Evolutionary conservation across 495 filamentous ascomycete species (phyloP), one percentile per base, ranked within the genome.

Genomic region (Xylaria curta): DNA sequence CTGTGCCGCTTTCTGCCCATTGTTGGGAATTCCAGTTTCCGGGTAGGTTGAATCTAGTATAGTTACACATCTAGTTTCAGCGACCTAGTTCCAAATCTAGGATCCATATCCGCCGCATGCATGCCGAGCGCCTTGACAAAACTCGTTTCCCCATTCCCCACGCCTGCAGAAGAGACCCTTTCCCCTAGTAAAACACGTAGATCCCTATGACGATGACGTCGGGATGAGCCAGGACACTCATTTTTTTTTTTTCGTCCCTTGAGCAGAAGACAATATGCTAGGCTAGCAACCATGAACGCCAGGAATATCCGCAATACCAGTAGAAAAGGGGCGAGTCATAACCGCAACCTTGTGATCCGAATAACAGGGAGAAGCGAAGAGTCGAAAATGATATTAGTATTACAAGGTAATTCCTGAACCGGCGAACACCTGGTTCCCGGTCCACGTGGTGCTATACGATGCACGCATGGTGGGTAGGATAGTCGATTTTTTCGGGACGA

Each of bases 371-470:
- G 33, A 42, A 36, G 21, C 42, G 13, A 58, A 12, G 51, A 56
- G 38, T 7, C 33, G 53, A 46, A 4, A 68, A 15, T 36, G 51
- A 12, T 19, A 58, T 26, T 59, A 46, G 24, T 31, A 68, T 60
- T 68, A 59, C 40, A 53, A 8, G 13, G 46, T 60, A 24, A 8
- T 42, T 38, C 46, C 54, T 70, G 54, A 36, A 47, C 36, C 5
- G 54, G 68, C 47, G 59, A 31, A 56, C 13, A 36, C 58, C 42
- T 42, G 38, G 42, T 33, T 33, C 56, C 68, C 44, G 68, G 46
- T 28, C 44, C 68, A 70, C 68, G 68, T 70, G 68, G 56, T 64
- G 59, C 49, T 63, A 53, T 28, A 64, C 47, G 56, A 51, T 42
- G 42, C 68, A 13, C 31, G 58, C 46, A 62, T 54, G 19, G 10